Evolutionary conservation across 129 eudicot genomes (phyloP), one percentile per base, ranked within the genome.

Genomic region (sunflower (Helianthus annuus)): DNA sequence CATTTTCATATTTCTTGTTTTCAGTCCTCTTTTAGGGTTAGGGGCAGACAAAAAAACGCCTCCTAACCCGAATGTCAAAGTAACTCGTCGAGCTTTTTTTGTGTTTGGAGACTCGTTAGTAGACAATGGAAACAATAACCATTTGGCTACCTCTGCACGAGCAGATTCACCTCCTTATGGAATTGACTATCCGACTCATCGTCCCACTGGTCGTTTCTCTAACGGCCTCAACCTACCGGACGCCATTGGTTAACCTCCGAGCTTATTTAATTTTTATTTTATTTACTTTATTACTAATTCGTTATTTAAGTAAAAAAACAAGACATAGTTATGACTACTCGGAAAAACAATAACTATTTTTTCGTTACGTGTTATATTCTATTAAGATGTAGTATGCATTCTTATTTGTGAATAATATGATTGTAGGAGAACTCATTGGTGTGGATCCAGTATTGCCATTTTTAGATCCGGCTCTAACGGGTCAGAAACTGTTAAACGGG

Each of bases 91-190:
- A 5, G 83, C 79, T 0, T 74, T 79, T 55, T 79, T 79, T 49
- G 79, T 79, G 51, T 79, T 79, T 61, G 83, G 83, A 29, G 83
- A 79, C 72, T 79, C 83, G 8, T 68, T 79, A n/a, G 83, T 79
- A 1, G 83, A 79, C 60, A 79, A 79, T 42, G 83, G 83, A 13
- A 79, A 79, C 32, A 79, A 79, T 48, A 79, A 79, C 14, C 69
- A 9, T 22, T 49, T 79, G 67, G 75, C 58, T 29, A 79, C 79
- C 45, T 5, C 76, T 15, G 83, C 83, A 51, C 79, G 83, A 10
- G 83, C 83, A 0, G 83, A 79, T 62, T 68, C 79, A 8, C 71
- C 79, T 68, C 83, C 83, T 51, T 79, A 79, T 49, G 83, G 83
- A 12, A 79, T 79, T 52, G 83, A 79, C 42, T 79, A 48, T 8